phyloP scores from a whole-genome alignment of 768 basidiomycete species.

The Tephrocybe sp. region DNA sequence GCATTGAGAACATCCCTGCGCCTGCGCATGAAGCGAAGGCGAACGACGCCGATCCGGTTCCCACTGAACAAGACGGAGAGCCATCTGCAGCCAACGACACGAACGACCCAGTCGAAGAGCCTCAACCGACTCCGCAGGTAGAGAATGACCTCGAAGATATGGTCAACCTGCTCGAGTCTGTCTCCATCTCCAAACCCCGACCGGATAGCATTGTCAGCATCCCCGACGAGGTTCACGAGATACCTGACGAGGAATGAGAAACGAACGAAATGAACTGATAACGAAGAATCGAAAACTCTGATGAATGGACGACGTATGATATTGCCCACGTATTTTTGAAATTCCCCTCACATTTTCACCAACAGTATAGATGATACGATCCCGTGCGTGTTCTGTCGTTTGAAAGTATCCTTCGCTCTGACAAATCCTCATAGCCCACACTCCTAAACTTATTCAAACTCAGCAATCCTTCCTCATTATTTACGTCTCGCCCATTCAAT shows the following conservation, averaged over 20 bases:
- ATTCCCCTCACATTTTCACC: background rate
- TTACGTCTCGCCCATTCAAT: background rate
- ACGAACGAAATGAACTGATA: background rate
- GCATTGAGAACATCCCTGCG: background rate
- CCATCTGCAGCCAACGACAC: slow-evolving; percentile 14
- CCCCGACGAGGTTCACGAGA: slow-evolving; percentile 56
- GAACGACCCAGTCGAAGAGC: slow-evolving; percentile 12
- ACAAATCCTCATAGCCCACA: background rate
- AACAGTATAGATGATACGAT: slow-evolving; percentile 1
- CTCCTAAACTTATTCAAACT: background rate
- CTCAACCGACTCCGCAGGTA: slow-evolving; percentile 12
- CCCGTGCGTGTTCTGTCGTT: background rate
- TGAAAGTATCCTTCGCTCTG: background rate
- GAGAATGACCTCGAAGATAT: slow-evolving; percentile 60
- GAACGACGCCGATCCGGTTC: background rate
- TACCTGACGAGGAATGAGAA: slow-evolving; percentile 51
- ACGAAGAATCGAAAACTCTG: background rate
- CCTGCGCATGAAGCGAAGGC: slow-evolving; percentile 1
- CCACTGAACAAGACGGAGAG: background rate
- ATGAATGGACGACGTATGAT: slow-evolving; percentile 3
- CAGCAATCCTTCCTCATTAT: background rate
- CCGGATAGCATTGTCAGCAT: slow-evolving; percentile 47
- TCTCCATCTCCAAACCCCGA: slow-evolving; percentile 35
- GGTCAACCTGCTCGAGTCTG: slow-evolving; percentile 62
- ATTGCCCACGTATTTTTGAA: background rate